Base-by-base conservation (phyloP, 495 filamentous ascomycete species). In the Filosporella fistucella region DNA sequence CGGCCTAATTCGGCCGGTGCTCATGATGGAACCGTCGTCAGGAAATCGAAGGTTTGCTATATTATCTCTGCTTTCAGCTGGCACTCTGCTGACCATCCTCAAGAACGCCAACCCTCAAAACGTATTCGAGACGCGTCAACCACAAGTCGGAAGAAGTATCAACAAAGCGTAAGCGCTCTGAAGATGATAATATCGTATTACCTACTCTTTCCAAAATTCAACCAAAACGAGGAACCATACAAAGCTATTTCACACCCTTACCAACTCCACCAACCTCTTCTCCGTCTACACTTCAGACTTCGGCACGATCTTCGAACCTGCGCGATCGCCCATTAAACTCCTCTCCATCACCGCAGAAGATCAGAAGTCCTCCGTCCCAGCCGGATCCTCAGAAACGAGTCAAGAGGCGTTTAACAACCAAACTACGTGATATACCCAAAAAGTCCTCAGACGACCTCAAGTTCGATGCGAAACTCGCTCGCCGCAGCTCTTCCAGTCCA, bases 221-320 rank as follows among this genome's bases (percentile, higher is more conserved):
- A 33, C 4, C 33, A 5, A 30, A 24, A 21, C 42, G 37, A 13
- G 14, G 21, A 6, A 47, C 41, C 3, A 60, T 60, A 10, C 42
- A 43, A 29, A 42, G 32, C 29, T 60, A 54, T 29, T 60, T 60
- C 57, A 60, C 50, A 32, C 52, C 56, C 28, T 26, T 46, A 3
- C 42, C 43, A 22, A 44, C 33, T n/a, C 45, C 53, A 13, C 46
- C 49, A 14, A 56, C 28, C 8, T 8, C n/a, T n/a, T 30, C 28
- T 30, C n/a, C 28, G n/a, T 8, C 8, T n/a, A 30, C 28, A 8
- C 28, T 30, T n/a, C 28, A 30, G 28, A n/a, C n/a, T n/a, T n/a
- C n/a, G n/a, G n/a, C n/a, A n/a, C n/a, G n/a, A n/a, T n/a, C n/a
- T n/a, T n/a, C n/a, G n/a, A n/a, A n/a, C n/a, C n/a, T n/a, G n/a